Percentiles rank a stretch among this genome's conserved stretches.
phyloP scores from a whole-genome alignment of 2,329 filamentous ascomycete species.

The Neofusicoccum laricinum region DNA sequence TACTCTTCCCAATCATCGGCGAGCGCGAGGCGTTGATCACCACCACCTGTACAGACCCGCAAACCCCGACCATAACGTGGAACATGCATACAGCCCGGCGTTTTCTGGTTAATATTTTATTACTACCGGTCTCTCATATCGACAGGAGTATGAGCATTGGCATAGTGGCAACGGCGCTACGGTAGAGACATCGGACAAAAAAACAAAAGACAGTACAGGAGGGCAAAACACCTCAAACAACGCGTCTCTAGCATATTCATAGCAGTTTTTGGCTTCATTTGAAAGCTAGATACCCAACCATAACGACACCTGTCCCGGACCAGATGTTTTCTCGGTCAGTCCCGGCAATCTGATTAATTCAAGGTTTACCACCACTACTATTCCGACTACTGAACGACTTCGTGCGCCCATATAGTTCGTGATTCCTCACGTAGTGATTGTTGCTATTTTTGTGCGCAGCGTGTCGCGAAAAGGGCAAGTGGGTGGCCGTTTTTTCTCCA shows the following conservation, averaged over 20 bases:
- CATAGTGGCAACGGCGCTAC: not conserved
- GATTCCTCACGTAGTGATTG: no score
- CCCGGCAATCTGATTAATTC: no score
- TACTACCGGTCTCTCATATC: not conserved
- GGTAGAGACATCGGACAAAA: not conserved
- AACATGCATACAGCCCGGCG: constrained; percentile 1
- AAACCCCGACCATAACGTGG: not conserved
- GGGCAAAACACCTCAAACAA: not conserved
- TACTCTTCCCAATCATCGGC: not conserved
- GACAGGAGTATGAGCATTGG: not conserved
- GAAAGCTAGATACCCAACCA: not conserved
- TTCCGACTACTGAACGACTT: no score
- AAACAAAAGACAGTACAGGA: not conserved
- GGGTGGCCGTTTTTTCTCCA: no score
- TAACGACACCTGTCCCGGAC: no score
- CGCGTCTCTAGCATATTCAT: not conserved
- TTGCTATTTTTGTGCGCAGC: no score
- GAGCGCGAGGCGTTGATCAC: not conserved
- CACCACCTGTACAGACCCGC: not conserved
- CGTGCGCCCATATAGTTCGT: no score
- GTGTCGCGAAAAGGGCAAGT: no score
- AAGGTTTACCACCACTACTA: no score
- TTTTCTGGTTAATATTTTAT: not conserved
- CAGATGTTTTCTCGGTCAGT: no score
- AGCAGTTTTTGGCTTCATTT: not conserved